These are phyloP conservation scores for Colletotrichum tropicicola DNA, from an alignment of 2,329 filamentous ascomycete genomes.

Conservation along the genomic window DNA sequence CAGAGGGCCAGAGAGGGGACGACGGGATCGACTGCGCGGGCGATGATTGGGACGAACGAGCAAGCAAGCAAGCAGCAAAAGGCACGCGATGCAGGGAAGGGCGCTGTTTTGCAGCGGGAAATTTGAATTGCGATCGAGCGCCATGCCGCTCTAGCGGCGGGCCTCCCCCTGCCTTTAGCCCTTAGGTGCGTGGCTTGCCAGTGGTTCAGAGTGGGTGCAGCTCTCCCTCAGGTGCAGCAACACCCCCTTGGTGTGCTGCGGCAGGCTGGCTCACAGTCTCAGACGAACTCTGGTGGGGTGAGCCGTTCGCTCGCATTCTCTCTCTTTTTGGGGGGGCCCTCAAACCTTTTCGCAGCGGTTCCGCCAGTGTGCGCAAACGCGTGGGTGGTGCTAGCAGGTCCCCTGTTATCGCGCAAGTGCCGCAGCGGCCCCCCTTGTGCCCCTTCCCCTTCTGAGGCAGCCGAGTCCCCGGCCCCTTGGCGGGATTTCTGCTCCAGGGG, in stretches of 20 bases:
- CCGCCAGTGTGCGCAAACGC: background rate
- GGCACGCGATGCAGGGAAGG: background rate
- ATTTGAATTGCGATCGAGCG: slow-evolving; percentile 29
- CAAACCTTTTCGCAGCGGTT: no score
- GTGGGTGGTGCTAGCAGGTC: background rate
- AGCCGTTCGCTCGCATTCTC: slow-evolving; percentile 12
- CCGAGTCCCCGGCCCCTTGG: no score
- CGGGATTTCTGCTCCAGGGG: no score
- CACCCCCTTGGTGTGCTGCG: background rate
- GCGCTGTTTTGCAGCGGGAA: slow-evolving; percentile 17
- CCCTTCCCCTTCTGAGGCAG: background rate
- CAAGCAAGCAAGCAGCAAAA: background rate
- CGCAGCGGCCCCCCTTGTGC: background rate
- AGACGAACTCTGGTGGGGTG: slow-evolving; percentile 21
- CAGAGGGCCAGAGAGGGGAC: slow-evolving; percentile 2
- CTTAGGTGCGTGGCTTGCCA: background rate
- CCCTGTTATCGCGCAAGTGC: slow-evolving; percentile 15
- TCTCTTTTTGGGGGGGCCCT: background rate
- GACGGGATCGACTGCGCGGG: background rate
- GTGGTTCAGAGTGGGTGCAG: slow-evolving; percentile 1
- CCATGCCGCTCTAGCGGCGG: slow-evolving; percentile 17
- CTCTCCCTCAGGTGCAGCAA: background rate
- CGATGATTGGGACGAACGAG: background rate
- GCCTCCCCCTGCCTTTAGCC: background rate
- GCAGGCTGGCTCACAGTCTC: no score